phyloP scores from a whole-genome alignment of 371 early-diverging fungal species.

The Haplosporangium sp. region DNA sequence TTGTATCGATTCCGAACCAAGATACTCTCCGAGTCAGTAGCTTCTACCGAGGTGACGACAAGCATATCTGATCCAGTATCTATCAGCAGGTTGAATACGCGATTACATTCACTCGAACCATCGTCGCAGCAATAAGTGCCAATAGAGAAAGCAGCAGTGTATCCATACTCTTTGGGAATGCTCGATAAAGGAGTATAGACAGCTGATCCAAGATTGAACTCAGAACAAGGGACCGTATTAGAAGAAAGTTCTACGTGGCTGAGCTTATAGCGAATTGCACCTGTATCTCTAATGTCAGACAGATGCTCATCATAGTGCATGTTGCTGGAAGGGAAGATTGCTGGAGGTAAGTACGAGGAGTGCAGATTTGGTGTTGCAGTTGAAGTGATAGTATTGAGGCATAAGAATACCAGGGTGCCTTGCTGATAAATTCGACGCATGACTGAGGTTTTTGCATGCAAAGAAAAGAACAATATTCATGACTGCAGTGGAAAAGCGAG shows the following conservation, averaged over 20 bases:
- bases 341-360: background rate
- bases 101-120: background rate
- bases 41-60: constrained; percentile 29
- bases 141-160: constrained; percentile 37
- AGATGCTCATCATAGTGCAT: background rate
- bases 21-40: constrained; percentile 20
- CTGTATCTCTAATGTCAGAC: background rate
- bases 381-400: background rate
- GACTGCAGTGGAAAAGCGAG: too few species aligned
- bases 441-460: too few species aligned
- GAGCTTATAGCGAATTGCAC: constrained; percentile 11
- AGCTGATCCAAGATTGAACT: background rate
- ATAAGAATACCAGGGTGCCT: background rate
- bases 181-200: constrained; percentile 16
- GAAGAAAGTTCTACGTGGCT: constrained; percentile 16
- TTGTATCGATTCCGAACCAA: constrained; percentile 30
- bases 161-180: constrained; percentile 34
- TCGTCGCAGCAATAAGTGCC: constrained; percentile 13
- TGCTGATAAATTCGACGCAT: too few species aligned
- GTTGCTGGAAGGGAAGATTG: background rate
- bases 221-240: too few species aligned
- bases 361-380: background rate
- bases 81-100: constrained; percentile 29
- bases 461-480: too few species aligned
- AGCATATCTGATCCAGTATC: constrained; percentile 49